Percentiles rank a stretch among this genome's conserved stretches.
Evolutionary conservation across 345 rosid genomes (phyloP).

Genomic region (Pseudoturritis turrita): DNA sequence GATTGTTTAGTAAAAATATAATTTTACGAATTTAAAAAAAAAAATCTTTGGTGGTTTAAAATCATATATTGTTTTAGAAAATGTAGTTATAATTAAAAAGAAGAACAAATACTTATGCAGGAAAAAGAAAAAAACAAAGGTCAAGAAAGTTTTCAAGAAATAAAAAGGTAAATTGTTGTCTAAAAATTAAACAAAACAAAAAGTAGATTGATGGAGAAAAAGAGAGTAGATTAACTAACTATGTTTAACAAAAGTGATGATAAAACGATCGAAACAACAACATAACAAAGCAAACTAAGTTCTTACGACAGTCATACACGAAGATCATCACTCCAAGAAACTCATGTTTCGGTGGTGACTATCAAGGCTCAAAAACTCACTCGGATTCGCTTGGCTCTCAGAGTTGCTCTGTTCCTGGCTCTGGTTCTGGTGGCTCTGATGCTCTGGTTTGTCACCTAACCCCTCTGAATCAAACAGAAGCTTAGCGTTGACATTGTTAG

Average conservation of each 20-base stretch:
- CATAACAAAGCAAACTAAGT: conserved; percentile 6
- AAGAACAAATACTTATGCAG: neutral
- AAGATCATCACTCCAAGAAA: conserved; percentile 30
- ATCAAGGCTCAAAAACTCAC: conserved; percentile 81
- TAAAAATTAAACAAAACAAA: neutral
- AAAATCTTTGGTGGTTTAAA: neutral
- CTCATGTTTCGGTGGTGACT: conserved; percentile 40
- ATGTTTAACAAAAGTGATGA: conserved; percentile 12
- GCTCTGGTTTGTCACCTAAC: conserved; percentile 39
- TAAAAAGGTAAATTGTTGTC: neutral
- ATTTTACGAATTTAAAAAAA: neutral
- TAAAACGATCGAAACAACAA: conserved; percentile 9
- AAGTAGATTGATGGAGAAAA: neutral
- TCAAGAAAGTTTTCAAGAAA: neutral
- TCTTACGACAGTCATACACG: neutral
- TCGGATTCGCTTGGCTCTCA: conserved; percentile 47
- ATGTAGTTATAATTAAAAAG: neutral
- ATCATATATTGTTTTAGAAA: neutral
- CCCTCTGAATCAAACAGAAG: conserved; percentile 68
- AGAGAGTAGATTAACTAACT: conserved; percentile 5
- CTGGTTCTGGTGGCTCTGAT: conserved; percentile 29
- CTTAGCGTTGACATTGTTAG: conserved; percentile 66
- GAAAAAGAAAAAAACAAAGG: neutral
- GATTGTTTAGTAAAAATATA: neutral
- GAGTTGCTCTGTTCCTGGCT: conserved; percentile 39